Evolutionary conservation across 2,329 filamentous ascomycete genomes (phyloP).

Genomic region (Sporothrix luriei): DNA sequence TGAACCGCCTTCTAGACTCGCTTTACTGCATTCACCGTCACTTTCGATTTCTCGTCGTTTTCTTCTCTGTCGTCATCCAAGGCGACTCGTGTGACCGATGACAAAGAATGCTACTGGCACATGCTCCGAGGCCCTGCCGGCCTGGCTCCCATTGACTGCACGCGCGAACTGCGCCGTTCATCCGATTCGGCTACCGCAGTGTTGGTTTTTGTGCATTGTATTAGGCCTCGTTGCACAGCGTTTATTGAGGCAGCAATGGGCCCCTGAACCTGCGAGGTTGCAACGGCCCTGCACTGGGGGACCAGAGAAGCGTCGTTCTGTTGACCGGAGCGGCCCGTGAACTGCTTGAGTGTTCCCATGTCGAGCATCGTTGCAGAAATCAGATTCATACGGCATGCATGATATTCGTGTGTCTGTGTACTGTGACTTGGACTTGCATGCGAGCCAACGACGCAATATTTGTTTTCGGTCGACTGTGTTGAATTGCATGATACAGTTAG

Average conservation of each 20-base stretch:
- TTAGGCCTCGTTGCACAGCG: not conserved
- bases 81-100: not conserved
- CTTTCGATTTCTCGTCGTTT: not conserved
- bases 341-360: too few species aligned
- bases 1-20: not conserved
- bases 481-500: too few species aligned
- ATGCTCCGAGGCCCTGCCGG: not conserved
- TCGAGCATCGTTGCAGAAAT: not conserved
- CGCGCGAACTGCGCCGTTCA: not conserved
- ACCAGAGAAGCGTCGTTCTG: not conserved
- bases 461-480: too few species aligned
- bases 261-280: not conserved
- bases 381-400: not conserved
- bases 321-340: slow-evolving; percentile 10
- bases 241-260: not conserved
- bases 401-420: not conserved
- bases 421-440: not conserved
- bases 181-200: not conserved
- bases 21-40: slow-evolving; percentile 1
- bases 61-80: slow-evolving; percentile 11
- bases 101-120: slow-evolving; percentile 19
- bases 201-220: not conserved
- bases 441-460: not conserved
- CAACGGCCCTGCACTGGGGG: not conserved
- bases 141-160: not conserved